Evolutionary conservation across 768 basidiomycete genomes (phyloP).

Genomic region (Paxillus ammoniavirescens): DNA sequence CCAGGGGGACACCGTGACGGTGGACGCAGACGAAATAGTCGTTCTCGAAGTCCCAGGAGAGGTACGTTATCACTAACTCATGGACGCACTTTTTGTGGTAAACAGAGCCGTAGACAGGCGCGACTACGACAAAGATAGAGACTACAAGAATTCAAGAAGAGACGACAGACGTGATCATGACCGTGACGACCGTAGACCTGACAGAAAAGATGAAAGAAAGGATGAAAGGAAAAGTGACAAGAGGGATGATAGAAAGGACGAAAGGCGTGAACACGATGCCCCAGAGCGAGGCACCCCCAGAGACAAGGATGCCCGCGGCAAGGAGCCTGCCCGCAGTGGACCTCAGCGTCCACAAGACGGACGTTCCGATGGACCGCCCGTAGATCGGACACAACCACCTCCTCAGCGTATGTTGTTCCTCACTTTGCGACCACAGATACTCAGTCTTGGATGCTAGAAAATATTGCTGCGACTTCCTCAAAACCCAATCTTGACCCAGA

Average conservation of each 20-base stretch:
- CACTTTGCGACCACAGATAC: neutral
- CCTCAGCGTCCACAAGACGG: conserved; percentile 17
- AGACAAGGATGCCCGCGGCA: conserved; percentile 28
- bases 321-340: conserved; percentile 21
- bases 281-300: conserved; percentile 35
- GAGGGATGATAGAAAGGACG: conserved; percentile 33
- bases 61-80: conserved; percentile 17
- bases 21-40: conserved; percentile 37
- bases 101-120: conserved; percentile 30
- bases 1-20: conserved; percentile 32
- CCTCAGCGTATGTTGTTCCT: conserved; percentile 14
- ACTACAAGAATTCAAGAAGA: conserved; percentile 34
- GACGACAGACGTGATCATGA: conserved; percentile 32
- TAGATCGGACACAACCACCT: conserved; percentile 8
- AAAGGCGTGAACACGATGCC: conserved; percentile 39
- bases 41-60: conserved; percentile 38
- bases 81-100: neutral
- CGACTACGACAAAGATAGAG: conserved; percentile 36
- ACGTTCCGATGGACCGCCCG: conserved; percentile 13
- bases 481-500: conserved; percentile 42
- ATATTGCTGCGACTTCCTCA: conserved; percentile 11
- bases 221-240: conserved; percentile 33
- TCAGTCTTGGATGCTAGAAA: conserved; percentile 5
- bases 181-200: conserved; percentile 30
- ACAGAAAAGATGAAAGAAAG: conserved; percentile 31